Evolutionary conservation across 805 yeast species (phyloP), one percentile per base, ranked within the genome.

Genomic region (Wickerhamiella musiphila): DNA sequence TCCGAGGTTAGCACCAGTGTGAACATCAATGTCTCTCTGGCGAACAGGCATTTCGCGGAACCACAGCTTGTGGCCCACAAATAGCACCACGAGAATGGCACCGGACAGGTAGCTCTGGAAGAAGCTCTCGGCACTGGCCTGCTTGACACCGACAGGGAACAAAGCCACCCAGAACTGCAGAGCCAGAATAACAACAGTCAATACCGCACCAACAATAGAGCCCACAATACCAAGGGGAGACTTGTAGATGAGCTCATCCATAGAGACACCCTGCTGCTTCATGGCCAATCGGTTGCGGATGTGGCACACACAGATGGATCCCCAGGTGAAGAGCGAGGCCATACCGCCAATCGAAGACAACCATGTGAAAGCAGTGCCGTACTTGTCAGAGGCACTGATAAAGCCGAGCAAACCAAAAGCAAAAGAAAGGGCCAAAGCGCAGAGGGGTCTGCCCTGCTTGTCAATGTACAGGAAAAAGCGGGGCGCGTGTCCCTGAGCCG

Each of bases 111-210:
- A 71, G 36, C 61, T 54, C 50, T 61, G 57, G 58, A 72, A 70
- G 51, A 72, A 73, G 35, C 29, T 35, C 16, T 37, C 24, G 9
- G 61, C 65, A 28, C 40, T 44, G 15, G 63, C 54, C 3, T 34
- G 23, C 12, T 23, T 30, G 11, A 32, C 52, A n/a, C 59, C 70
- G 55, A 70, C 46, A 35, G 93, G 93, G 63, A 62, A 77, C 25
- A 76, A 55, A 6, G 86, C 83, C 37, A 73, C 62, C 79, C 84
- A 79, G 60, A 79, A 75, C 57, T 78, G 84, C 22, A 82, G 78
- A 35, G 67, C 56, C 37, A 81, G 60, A 40, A 78, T 74, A 32
- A 74, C 49, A 17, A 65, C 19, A 50, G 71, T 72, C 48, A 81
- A 54, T 15, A 53, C 37, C n/a, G 67, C 46, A 35, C 86, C 86